Evolutionary conservation across 2,329 filamentous ascomycete species (phyloP).

Genomic region (Colletotrichum sansevieriae): DNA sequence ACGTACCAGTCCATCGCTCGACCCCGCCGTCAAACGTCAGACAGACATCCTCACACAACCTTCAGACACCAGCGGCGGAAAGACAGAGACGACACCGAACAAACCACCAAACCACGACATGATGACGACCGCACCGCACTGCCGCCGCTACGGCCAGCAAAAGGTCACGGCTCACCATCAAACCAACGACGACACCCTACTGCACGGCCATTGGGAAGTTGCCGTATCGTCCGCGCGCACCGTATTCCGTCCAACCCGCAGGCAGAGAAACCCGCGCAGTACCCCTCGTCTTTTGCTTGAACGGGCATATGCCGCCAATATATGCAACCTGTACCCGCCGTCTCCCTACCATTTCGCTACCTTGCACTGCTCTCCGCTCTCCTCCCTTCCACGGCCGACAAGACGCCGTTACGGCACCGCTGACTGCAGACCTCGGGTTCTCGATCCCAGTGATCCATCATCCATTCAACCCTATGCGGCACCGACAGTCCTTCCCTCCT

Average conservation of each 20-base stretch:
- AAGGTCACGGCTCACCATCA: no score
- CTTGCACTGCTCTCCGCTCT: not conserved
- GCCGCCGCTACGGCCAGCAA: not conserved
- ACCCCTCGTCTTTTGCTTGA: constrained; percentile 22
- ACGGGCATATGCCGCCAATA: constrained; percentile 32
- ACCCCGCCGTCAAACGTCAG: constrained; percentile 57
- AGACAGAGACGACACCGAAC: constrained; percentile 1
- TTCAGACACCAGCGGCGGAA: constrained; percentile 37
- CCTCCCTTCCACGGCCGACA: not conserved
- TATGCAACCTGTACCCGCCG: constrained; percentile 28
- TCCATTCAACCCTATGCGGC: not conserved
- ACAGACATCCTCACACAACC: constrained; percentile 41
- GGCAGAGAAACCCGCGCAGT: constrained; percentile 23
- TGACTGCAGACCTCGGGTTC: constrained; percentile 17
- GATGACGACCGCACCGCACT: constrained; percentile 15
- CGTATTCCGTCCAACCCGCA: constrained; percentile 18
- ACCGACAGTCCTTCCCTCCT: constrained; percentile 19
- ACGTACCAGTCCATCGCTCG: constrained; percentile 53
- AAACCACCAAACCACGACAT: not conserved
- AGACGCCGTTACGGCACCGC: constrained; percentile 14
- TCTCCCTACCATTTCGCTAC: constrained; percentile 13
- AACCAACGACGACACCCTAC: constrained; percentile 3
- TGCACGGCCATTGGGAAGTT: constrained; percentile 11
- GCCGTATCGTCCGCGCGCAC: constrained; percentile 5
- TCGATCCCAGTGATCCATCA: not conserved